Evolutionary conservation across 768 basidiomycete genomes (phyloP).

Genomic region (Mycena leptocephala): DNA sequence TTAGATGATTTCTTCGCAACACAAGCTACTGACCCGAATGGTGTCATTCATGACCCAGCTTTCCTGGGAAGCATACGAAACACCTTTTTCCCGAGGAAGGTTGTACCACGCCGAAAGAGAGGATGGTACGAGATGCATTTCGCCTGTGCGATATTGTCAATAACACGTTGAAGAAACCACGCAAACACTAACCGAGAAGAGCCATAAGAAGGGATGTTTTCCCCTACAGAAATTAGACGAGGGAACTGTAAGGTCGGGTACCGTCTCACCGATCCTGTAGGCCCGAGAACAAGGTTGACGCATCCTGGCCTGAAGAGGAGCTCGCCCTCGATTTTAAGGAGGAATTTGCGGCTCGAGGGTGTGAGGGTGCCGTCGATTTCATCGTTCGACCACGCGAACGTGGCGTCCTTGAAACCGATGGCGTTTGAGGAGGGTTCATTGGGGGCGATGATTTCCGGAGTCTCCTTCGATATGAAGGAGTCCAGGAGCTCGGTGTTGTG

Average conservation of each 20-base stretch:
- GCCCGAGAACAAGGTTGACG: conserved; percentile 74
- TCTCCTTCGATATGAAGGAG: conserved; percentile 49
- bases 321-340: conserved; percentile 67
- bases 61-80: conserved; percentile 89
- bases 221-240: conserved; percentile 47
- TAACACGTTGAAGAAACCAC: background rate
- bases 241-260: background rate
- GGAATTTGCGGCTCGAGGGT: conserved; percentile 64
- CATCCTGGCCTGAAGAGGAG: conserved; percentile 67
- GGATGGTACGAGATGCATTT: conserved; percentile 76
- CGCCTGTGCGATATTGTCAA: conserved; percentile 52
- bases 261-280: conserved; percentile 60
- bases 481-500: conserved; percentile 68
- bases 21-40: conserved; percentile 62
- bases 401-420: conserved; percentile 70
- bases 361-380: conserved; percentile 44
- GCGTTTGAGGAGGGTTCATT: conserved; percentile 37
- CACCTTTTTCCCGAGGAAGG: conserved; percentile 77
- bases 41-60: conserved; percentile 91
- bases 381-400: conserved; percentile 70
- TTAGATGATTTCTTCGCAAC: background rate
- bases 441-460: conserved; percentile 15
- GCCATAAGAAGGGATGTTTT: conserved; percentile 82
- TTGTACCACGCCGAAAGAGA: conserved; percentile 75
- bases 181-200: conserved; percentile 55